phyloP scores from a whole-genome alignment of 1,284 basidiomycete species.

The Chalciporus sp. region DNA sequence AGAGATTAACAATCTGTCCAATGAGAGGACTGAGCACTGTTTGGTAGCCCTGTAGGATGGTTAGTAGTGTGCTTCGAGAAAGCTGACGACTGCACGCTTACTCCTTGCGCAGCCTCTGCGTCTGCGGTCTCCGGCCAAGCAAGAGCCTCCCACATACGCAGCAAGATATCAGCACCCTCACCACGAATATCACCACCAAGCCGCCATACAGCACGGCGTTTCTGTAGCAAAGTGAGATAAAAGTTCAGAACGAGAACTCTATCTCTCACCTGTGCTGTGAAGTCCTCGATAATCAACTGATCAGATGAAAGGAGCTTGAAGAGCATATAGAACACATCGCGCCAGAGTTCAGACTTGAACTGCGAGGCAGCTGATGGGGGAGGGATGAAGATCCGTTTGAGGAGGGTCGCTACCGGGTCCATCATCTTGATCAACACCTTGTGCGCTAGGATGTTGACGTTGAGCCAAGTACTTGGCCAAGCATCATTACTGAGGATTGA shows the following conservation, averaged over 20 bases:
- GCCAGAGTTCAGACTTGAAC: conserved; percentile 86
- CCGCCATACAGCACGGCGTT: conserved; percentile 94
- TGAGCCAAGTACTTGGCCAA: conserved; percentile 92
- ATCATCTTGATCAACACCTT: conserved; percentile 88
- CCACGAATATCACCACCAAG: conserved; percentile 94
- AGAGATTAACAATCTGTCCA: conserved; percentile 89
- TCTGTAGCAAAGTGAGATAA: conserved; percentile 49
- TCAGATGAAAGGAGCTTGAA: conserved; percentile 87
- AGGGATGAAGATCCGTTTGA: conserved; percentile 86
- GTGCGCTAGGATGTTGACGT: conserved; percentile 89
- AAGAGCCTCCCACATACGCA: conserved; percentile 87
- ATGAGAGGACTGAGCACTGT: conserved; percentile 84
- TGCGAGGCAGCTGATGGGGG: conserved; percentile 58
- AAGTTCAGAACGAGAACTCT: conserved; percentile 3
- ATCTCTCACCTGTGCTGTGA: conserved; percentile 77
- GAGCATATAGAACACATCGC: conserved; percentile 78
- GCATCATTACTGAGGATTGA: conserved; percentile 89
- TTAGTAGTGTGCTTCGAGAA: neutral
- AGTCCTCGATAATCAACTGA: conserved; percentile 92
- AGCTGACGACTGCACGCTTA: conserved; percentile 37
- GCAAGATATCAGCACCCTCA: conserved; percentile 85
- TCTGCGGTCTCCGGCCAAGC: conserved; percentile 71
- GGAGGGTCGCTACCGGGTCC: conserved; percentile 76
- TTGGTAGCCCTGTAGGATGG: conserved; percentile 71
- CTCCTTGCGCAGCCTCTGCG: conserved; percentile 61